Evolutionary conservation across 768 basidiomycete species (phyloP).

Genomic region (Phanerodontia chrysosporium): DNA sequence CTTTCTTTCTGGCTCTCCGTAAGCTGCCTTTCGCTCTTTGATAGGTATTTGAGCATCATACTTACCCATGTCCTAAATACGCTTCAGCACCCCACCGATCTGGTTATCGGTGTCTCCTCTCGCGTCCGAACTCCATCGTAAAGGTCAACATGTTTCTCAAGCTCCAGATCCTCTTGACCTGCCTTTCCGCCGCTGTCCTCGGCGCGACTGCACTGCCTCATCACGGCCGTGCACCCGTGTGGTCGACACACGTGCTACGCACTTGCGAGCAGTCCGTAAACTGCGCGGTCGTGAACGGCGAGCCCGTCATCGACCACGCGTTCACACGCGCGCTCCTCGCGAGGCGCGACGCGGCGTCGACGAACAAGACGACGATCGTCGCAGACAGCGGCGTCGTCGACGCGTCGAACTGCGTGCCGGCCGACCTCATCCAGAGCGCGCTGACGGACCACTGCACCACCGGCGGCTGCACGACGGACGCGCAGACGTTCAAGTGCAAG

Average conservation of each 20-base stretch:
- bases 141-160: too few relatives aligned
- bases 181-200: too few relatives aligned
- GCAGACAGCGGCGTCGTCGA: background rate
- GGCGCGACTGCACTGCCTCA: too few relatives aligned
- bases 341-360: background rate
- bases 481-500: background rate
- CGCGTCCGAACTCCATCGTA: too few relatives aligned
- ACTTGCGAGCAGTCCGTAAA: background rate
- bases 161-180: too few relatives aligned
- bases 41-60: too few relatives aligned
- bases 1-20: too few relatives aligned
- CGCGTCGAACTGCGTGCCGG: background rate
- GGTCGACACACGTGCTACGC: background rate
- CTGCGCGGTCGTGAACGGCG: background rate
- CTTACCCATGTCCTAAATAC: too few relatives aligned
- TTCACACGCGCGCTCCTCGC: background rate
- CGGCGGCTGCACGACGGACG: background rate
- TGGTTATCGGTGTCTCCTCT: too few relatives aligned
- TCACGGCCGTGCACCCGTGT: background rate
- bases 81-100: too few relatives aligned
- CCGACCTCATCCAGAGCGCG: background rate
- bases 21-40: too few relatives aligned
- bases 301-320: background rate
- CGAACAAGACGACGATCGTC: background rate
- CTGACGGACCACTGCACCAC: background rate